Conservation (phyloP, 768 basidiomycete genomes). For the Russula emetica region DNA sequence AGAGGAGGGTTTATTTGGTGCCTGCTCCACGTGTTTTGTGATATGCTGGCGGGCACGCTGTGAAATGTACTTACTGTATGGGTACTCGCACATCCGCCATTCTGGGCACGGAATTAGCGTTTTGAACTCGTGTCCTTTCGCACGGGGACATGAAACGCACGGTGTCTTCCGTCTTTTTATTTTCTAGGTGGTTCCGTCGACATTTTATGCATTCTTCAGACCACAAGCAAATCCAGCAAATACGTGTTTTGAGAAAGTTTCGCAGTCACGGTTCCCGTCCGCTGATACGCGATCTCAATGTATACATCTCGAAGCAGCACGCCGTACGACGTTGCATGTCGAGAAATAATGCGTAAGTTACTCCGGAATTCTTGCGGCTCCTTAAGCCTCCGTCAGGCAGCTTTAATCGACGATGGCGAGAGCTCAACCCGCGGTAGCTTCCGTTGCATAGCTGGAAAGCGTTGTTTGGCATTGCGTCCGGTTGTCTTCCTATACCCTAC, state of each 20-base stretch:
- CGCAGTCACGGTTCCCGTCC: not conserved
- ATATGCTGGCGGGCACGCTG: not conserved
- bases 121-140: not conserved
- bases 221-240: not conserved
- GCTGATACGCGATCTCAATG: not conserved
- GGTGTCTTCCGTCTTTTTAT: not conserved
- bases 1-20: not conserved
- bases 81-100: not conserved
- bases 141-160: not conserved
- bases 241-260: not conserved
- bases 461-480: not conserved
- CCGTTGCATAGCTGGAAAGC: not conserved
- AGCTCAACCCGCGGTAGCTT: not conserved
- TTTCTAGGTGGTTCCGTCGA: not conserved
- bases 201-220: not conserved
- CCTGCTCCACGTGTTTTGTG: conserved; percentile 6
- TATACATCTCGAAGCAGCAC: not conserved
- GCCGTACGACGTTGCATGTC: not conserved
- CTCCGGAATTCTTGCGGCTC: not conserved
- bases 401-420: not conserved
- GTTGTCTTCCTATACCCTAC: not conserved
- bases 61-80: not conserved
- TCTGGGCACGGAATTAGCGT: not conserved
- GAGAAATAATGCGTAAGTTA: not conserved
- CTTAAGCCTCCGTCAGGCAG: not conserved